Base-by-base conservation (phyloP, 352 stramenopile species). In the Phytophthora tubulina region DNA sequence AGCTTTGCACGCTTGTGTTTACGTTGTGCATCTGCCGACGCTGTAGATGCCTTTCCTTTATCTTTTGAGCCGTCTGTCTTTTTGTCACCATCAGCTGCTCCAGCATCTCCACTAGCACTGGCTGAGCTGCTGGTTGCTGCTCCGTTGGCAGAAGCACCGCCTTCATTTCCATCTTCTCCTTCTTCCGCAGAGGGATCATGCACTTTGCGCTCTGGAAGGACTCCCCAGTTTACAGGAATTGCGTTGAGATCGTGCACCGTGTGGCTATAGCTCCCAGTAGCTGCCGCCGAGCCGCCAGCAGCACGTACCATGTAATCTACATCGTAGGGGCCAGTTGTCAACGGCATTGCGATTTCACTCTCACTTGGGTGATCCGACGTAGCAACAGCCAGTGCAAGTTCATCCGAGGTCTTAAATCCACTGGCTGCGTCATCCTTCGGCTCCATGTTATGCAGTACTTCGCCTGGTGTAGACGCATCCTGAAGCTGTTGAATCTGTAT, bases 261-360 rank as follows among this genome's bases (percentile, higher is more conserved):
- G 42, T 68, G 65, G n/a, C 73, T 75, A 5, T 78, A 38, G 11
- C 66, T 78, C 9, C 72, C 84, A 1, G 67, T 75, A 13, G 64
- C 48, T 9, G 72, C 49, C 48, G 42, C 53, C 31, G 33, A 60
- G 17, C 86, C 77, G 11, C 72, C 72, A 6, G 82, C 85, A 21
- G 69, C 46, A 6, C 82, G 82, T 5, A 93, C 84, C 82, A 93
- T 89, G 54, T 93, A 90, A 69, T 91, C 85, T 13, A 92, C 62
- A 66, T 92, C 80, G 63, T 93, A 95, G 9, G 70, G 70, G 3
- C 88, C 88, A 17, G 72, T 91, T 4, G 86, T 89, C 46, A 92
- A 44, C 11, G 82, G 73, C 27, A 80, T 70, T 14, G 72, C 78
- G 45, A 94, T 90, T 60, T 95, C 86, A 54, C 86, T 95, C 42